Base-by-base conservation (phyloP, 2,329 filamentous ascomycete species). In the Pseudogymnoascus sp. region DNA sequence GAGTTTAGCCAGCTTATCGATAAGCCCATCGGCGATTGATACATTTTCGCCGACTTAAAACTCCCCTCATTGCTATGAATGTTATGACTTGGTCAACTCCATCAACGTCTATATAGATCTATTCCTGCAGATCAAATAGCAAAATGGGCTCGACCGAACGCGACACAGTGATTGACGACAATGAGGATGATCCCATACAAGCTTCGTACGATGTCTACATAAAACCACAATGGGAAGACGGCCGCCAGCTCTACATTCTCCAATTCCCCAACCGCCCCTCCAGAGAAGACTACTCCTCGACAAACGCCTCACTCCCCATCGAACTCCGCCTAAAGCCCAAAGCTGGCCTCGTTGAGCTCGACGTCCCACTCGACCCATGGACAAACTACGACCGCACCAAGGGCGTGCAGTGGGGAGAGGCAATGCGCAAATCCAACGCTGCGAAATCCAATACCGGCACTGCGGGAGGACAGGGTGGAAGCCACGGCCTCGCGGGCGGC, bases 341-440 rank as follows among this genome's bases (percentile, higher is more conserved):
- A 63, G 85, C 90, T 0, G 93, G 93, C 63, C 90, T 97, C 78
- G 81, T 97, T 63, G 95, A 99, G 77, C 81, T 97, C 61, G 95
- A 99, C 74, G 83, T 97, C n/a, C 91, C 91, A 4, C 81, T 97
- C 69, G 86, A 87, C 78, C 79, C 81, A 59, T 74, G 78, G 63
- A 75, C 75, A 65, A 88, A 90, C 72, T 97, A 96, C 79, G 92
- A 97, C 77, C 84, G 88, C 68, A 83, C 84, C 68, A 92, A 93
- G 78, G 93, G 91, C 59, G 78, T 95, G 61, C 83, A 85, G 67
- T 97, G 91, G 84, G 95, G 93, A 16, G 85, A 90, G 71, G 86
- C 89, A 1, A 78, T 97, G 67, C 78, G 80, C 65, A 84, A 83
- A 69, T 81, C 78, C 61, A 74, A 75, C 21, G 73, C 75, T 31